Percentiles rank a stretch among this genome's conserved stretches.
Conservation (phyloP, 2,329 filamentous ascomycete species). For the Cladosporium velox region DNA sequence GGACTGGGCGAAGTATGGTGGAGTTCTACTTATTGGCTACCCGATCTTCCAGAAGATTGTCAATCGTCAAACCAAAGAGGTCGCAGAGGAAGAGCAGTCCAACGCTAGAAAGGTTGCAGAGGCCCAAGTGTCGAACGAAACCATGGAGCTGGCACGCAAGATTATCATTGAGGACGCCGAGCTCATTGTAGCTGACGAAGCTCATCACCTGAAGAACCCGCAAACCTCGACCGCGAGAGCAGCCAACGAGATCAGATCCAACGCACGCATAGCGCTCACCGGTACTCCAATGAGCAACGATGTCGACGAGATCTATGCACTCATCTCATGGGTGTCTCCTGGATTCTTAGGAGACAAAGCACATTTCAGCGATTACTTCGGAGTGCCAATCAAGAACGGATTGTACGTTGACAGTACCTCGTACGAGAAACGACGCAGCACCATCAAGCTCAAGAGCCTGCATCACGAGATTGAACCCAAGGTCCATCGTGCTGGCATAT, state of each 20-base stretch:
- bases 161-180: slow-evolving; percentile 63
- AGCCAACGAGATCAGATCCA: slow-evolving; percentile 64
- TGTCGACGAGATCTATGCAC: slow-evolving; percentile 78
- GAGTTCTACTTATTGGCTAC: slow-evolving; percentile 78
- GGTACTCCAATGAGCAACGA: slow-evolving; percentile 86
- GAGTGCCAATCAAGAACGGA: slow-evolving; percentile 71
- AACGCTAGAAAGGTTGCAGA: not conserved
- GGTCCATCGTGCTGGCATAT: slow-evolving; percentile 68
- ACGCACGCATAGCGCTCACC: slow-evolving; percentile 76
- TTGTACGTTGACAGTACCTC: slow-evolving; percentile 65
- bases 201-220: slow-evolving; percentile 74
- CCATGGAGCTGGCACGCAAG: slow-evolving; percentile 44
- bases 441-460: slow-evolving; percentile 69
- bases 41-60: slow-evolving; percentile 60
- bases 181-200: slow-evolving; percentile 82
- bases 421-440: slow-evolving; percentile 58
- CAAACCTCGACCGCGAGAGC: slow-evolving; percentile 54
- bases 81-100: slow-evolving; percentile 43
- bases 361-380: slow-evolving; percentile 72
- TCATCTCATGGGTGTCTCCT: slow-evolving; percentile 85
- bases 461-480: slow-evolving; percentile 74
- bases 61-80: slow-evolving; percentile 48
- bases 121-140: slow-evolving; percentile 25
- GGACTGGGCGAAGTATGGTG: slow-evolving; percentile 65
- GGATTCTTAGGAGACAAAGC: slow-evolving; percentile 68